Evolutionary conservation across 345 rosid species (phyloP).

Genomic region (Boechera stricta): DNA sequence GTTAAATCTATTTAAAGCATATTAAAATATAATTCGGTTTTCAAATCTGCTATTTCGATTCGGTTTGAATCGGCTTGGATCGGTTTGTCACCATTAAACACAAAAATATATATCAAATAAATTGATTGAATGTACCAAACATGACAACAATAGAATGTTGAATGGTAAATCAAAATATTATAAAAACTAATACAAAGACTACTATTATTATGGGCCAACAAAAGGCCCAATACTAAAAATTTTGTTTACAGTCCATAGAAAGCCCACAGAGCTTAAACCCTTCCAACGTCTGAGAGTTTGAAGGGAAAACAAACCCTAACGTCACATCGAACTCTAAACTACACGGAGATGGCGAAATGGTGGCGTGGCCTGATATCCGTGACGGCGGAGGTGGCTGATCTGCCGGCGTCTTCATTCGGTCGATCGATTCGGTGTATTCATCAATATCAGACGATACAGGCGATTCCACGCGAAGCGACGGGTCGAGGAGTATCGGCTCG

Average conservation of each 20-base stretch:
- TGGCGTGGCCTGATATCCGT: constrained; percentile 48
- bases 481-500: constrained; percentile 65
- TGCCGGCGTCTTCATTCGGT: constrained; percentile 21
- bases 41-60: neutral
- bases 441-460: constrained; percentile 73
- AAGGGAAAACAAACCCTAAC: constrained; percentile 36
- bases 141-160: no score
- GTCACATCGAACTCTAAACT: constrained; percentile 26
- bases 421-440: constrained; percentile 40
- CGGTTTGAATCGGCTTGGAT: neutral
- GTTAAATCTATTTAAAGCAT: neutral
- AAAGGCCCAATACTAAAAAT: neutral
- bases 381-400: constrained; percentile 26
- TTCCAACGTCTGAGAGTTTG: constrained; percentile 26
- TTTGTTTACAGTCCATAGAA: neutral
- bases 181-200: neutral
- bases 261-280: constrained; percentile 43
- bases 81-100: neutral
- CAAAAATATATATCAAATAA: neutral
- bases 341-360: constrained; percentile 48
- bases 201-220: neutral
- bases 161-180: neutral
- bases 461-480: constrained; percentile 67
- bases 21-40: neutral
- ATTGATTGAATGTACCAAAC: no score